These are phyloP conservation scores for Carnegiea gigantea DNA, from an alignment of 179 eudicot genomes.

Conservation along the genomic window DNA sequence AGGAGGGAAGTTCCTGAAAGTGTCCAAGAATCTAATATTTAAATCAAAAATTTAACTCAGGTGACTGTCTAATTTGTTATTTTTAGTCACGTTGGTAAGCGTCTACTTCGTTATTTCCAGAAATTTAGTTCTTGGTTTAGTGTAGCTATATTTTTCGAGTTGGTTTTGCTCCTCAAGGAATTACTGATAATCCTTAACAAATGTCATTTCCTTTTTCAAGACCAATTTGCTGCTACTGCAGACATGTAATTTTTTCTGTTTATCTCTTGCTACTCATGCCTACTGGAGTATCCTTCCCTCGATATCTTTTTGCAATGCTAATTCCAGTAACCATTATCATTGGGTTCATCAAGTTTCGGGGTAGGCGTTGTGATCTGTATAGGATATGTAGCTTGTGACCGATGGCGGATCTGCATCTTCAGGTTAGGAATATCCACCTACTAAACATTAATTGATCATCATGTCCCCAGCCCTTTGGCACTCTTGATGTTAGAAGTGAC, in stretches of 20 bases:
- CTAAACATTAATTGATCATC: too few relatives aligned
- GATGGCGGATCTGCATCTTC: too few relatives aligned
- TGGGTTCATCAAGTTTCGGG: too few relatives aligned
- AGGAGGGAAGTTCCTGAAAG: slow-evolving; percentile 66
- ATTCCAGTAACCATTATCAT: too few relatives aligned
- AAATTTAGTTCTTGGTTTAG: background rate
- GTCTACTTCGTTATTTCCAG: background rate
- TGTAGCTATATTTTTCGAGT: background rate
- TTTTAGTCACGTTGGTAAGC: background rate
- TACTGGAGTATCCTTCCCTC: background rate
- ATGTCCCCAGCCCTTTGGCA: too few relatives aligned
- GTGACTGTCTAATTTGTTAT: slow-evolving; percentile 34
- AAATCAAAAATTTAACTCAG: slow-evolving; percentile 92
- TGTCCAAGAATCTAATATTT: slow-evolving; percentile 71
- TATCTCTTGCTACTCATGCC: background rate
- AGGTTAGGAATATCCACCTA: too few relatives aligned
- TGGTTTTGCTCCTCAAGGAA: background rate
- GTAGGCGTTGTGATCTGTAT: too few relatives aligned
- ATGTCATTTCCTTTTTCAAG: background rate
- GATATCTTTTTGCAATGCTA: background rate
- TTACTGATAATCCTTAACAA: background rate
- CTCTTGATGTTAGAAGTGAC: too few relatives aligned
- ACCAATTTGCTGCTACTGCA: background rate
- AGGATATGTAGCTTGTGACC: too few relatives aligned
- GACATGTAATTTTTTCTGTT: background rate